Conservation (phyloP, 208 protist species). For the Wallacemonas sp. region DNA sequence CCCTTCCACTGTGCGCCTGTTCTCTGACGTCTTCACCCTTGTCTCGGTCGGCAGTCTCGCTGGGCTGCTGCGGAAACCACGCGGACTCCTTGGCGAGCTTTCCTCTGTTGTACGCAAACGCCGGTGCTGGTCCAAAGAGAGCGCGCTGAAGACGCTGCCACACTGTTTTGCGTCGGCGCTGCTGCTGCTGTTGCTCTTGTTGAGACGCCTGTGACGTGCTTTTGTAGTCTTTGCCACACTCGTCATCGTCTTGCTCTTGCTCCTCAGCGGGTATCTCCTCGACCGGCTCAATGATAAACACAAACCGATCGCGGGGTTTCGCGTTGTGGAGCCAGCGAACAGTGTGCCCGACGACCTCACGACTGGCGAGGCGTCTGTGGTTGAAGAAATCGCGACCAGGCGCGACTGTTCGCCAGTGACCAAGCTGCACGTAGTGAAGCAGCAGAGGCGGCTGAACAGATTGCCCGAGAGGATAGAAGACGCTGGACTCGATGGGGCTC, state of each 20-base stretch:
- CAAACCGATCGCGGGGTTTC: slow-evolving; percentile 53
- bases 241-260: neutral
- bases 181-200: neutral
- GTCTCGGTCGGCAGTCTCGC: neutral
- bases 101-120: slow-evolving; percentile 39
- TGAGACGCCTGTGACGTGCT: neutral
- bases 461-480: slow-evolving; percentile 67
- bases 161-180: neutral
- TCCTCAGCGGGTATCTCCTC: slow-evolving; percentile 13
- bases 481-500: slow-evolving; percentile 39
- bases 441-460: slow-evolving; percentile 48
- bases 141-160: slow-evolving; percentile 15
- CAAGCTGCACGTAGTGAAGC: slow-evolving; percentile 68
- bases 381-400: slow-evolving; percentile 69
- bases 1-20: neutral
- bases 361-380: slow-evolving; percentile 52
- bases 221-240: neutral
- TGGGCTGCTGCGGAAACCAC: too few relatives aligned
- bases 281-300: slow-evolving; percentile 73
- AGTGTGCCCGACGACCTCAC: slow-evolving; percentile 64
- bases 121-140: slow-evolving; percentile 30
- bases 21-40: neutral
- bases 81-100: slow-evolving; percentile 19
- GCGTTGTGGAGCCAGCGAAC: slow-evolving; percentile 71
- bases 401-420: slow-evolving; percentile 52